Evolutionary conservation across 495 filamentous ascomycete genomes (phyloP).

Genomic region (Trypethelium eluteriae): DNA sequence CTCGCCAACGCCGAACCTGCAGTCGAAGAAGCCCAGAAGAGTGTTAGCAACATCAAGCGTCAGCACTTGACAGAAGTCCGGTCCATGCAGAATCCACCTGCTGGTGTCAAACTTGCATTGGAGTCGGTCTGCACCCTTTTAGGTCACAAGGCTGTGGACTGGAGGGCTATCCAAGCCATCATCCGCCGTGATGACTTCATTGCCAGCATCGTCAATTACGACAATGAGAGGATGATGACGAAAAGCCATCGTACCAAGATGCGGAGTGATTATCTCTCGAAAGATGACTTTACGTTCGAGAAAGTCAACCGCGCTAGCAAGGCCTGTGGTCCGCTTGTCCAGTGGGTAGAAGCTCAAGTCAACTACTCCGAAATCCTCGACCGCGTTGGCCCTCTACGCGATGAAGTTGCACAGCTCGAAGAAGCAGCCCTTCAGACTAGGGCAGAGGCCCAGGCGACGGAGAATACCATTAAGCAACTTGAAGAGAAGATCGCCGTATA

Average conservation of each 20-base stretch:
- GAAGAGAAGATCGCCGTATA: slow-evolving; percentile 92
- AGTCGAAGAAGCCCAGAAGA: slow-evolving; percentile 83
- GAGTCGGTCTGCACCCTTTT: slow-evolving; percentile 92
- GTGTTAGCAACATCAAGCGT: slow-evolving; percentile 94
- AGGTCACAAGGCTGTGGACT: slow-evolving; percentile 80
- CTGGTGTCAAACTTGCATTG: slow-evolving; percentile 81
- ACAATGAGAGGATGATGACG: slow-evolving; percentile 95
- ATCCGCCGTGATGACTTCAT: slow-evolving; percentile 93
- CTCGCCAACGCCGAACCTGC: slow-evolving; percentile 88
- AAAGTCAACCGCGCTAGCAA: slow-evolving; percentile 91
- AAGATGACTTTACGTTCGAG: slow-evolving; percentile 92
- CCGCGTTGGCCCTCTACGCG: slow-evolving; percentile 83
- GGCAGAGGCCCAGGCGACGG: slow-evolving; percentile 84
- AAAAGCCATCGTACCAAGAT: slow-evolving; percentile 71
- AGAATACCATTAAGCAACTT: slow-evolving; percentile 72
- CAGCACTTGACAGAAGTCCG: slow-evolving; percentile 96
- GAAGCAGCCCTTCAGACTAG: slow-evolving; percentile 86
- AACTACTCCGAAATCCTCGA: slow-evolving; percentile 95
- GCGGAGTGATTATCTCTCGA: slow-evolving; percentile 83
- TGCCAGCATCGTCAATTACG: slow-evolving; percentile 92
- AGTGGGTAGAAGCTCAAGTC: slow-evolving; percentile 96
- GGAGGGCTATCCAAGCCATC: slow-evolving; percentile 82
- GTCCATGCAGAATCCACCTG: slow-evolving; percentile 87
- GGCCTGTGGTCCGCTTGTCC: slow-evolving; percentile 91
- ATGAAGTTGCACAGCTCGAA: slow-evolving; percentile 82